phyloP scores from a whole-genome alignment of 148 eudicot genomes.

The Rhododendron kiyosumense region DNA sequence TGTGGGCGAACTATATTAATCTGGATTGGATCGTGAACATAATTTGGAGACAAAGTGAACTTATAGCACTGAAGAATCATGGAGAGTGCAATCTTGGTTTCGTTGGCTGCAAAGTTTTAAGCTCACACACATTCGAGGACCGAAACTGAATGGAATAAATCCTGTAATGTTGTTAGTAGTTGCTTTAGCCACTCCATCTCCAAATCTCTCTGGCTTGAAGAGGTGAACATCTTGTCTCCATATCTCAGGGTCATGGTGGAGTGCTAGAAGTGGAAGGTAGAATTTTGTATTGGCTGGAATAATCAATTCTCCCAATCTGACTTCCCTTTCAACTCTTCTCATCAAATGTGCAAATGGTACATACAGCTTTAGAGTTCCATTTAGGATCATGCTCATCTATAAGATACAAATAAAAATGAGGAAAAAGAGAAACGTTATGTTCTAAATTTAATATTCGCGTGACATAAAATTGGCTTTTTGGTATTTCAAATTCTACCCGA shows the following conservation, averaged over 20 bases:
- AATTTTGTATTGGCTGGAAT: background rate
- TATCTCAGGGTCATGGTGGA: background rate
- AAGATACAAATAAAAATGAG: background rate
- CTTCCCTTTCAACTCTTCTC: background rate
- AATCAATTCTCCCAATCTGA: background rate
- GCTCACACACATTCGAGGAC: conserved; percentile 3
- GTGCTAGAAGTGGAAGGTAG: background rate
- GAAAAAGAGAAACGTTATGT: background rate
- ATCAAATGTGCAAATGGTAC: background rate
- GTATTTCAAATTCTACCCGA: no score
- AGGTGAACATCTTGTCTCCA: conserved; percentile 11
- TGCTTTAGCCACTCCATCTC: conserved; percentile 11
- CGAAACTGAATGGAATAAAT: background rate
- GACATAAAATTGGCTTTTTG: background rate
- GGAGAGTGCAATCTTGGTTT: background rate
- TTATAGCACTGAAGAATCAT: conserved; percentile 1
- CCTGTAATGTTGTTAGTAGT: background rate
- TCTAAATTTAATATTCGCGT: background rate
- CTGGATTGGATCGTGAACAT: background rate
- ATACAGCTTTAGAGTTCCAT: conserved; percentile 7
- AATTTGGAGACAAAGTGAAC: background rate
- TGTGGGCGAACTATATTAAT: background rate
- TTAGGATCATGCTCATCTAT: conserved; percentile 5
- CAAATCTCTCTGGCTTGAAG: conserved; percentile 7
- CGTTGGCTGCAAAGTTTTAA: conserved; percentile 3